Base-by-base conservation (phyloP, 345 rosid genomes). In the Salix arbutifolia region DNA sequence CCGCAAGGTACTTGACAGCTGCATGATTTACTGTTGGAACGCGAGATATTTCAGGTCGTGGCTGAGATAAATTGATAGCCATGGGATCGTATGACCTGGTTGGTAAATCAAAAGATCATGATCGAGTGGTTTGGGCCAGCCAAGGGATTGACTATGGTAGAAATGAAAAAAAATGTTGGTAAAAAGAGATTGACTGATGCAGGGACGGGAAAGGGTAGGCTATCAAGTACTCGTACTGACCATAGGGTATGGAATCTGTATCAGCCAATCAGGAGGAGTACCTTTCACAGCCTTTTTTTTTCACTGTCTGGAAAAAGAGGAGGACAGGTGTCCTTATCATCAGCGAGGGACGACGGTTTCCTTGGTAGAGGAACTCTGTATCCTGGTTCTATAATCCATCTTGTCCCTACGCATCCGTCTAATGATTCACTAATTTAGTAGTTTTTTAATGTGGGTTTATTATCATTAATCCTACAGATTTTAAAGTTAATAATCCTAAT, bases 171-270 rank as follows among this genome's bases (percentile, higher is more conserved):
- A 44, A 44, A 14, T 3, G 5, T 0, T 4, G 64, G 26, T 66
- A 21, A 65, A 67, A 80, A 58, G 35, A 25, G 13, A 69, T 16
- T 30, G 74, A 37, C 4, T 5, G 11, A 14, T 12, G 18, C 37
- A 5, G 44, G 21, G 16, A 69, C 16, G 19, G 44, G 26, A 28
- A 12, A n/a, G 9, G 21, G n/a, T 72, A 65, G 76, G 65, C 46
- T 71, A 79, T 71, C 33, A 12, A 8, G 66, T 10, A 75, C 67
- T 64, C 19, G 58, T 46, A 21, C 46, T 69, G 74, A 73, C 73
- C 3, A 13, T 7, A 4, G 19, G 19, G 44, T 21, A 60, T 40
- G 35, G 60, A 60, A 30, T 14, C 5, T 23, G 33, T 8, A 40
- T 8, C n/a, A n/a, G n/a, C n/a, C n/a, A n/a, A n/a, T n/a, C 2